Conservation (phyloP, 192 early-diverging fungal species). For the Podila verticillata region DNA sequence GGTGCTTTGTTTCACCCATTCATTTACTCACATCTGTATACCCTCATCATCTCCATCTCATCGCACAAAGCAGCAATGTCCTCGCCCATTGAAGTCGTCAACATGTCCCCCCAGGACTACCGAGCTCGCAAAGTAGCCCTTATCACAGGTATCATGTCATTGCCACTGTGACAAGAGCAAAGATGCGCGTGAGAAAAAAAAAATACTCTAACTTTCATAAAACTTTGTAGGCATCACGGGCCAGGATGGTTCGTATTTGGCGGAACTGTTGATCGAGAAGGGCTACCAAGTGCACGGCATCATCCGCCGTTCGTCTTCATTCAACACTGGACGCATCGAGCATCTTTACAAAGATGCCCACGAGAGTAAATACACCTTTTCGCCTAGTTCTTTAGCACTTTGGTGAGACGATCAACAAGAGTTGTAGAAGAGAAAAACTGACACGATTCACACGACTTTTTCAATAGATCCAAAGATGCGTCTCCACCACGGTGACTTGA, state of each 20-base stretch:
- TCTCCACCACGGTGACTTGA: constrained; percentile 83
- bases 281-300: constrained; percentile 85
- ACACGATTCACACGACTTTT: not conserved
- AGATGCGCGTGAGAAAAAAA: not conserved
- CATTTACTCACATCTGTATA: not conserved
- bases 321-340: constrained; percentile 84
- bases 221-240: constrained; percentile 75
- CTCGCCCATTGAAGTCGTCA: constrained; percentile 44
- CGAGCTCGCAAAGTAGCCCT: constrained; percentile 68
- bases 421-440: not conserved
- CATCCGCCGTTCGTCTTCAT: constrained; percentile 85
- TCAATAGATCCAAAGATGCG: constrained; percentile 68
- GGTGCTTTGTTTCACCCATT: not conserved
- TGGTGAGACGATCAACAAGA: no score
- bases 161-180: not conserved
- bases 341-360: constrained; percentile 82
- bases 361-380: constrained; percentile 52
- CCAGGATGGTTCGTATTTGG: constrained; percentile 83
- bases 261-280: constrained; percentile 76
- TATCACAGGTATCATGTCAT: constrained; percentile 59
- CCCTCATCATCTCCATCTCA: constrained; percentile 5
- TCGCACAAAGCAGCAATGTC: constrained; percentile 16
- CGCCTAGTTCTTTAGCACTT: no score
- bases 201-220: not conserved
- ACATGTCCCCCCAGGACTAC: constrained; percentile 64